These are phyloP conservation scores for Dactylella cylindrospora DNA, from an alignment of 2,329 filamentous ascomycete genomes.

Conservation along the genomic window DNA sequence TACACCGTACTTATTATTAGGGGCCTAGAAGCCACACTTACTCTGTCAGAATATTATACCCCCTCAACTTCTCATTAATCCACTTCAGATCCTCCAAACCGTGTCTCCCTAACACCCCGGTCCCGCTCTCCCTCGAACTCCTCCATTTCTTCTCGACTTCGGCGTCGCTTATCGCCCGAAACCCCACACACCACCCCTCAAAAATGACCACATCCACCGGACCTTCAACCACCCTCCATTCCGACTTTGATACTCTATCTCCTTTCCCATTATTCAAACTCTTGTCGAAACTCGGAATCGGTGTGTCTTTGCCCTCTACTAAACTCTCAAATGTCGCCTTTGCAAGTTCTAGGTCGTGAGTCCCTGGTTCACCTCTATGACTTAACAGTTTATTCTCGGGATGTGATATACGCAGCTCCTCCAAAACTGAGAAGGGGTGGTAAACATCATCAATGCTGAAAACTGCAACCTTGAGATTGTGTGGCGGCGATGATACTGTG, in stretches of 20 bases:
- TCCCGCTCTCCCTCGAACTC: not conserved
- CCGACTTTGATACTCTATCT: slow-evolving; percentile 65
- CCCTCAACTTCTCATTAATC: slow-evolving; percentile 9
- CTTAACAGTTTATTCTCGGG: slow-evolving; percentile 75
- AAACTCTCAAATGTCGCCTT: slow-evolving; percentile 34
- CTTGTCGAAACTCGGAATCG: slow-evolving; percentile 81
- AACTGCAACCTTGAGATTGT: slow-evolving; percentile 65
- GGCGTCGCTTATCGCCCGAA: slow-evolving; percentile 64
- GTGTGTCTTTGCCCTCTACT: slow-evolving; percentile 53
- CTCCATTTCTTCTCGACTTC: slow-evolving; percentile 57
- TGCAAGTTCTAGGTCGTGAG: slow-evolving; percentile 72
- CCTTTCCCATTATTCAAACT: slow-evolving; percentile 72
- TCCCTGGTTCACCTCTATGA: slow-evolving; percentile 78
- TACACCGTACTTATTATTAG: not conserved
- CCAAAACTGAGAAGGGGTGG: slow-evolving; percentile 69
- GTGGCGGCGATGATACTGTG: slow-evolving; percentile 58
- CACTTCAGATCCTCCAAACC: slow-evolving; percentile 6
- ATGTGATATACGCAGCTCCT: slow-evolving; percentile 64
- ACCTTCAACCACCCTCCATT: slow-evolving; percentile 64
- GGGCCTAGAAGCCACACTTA: not conserved
- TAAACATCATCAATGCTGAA: slow-evolving; percentile 91
- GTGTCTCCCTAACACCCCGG: slow-evolving; percentile 8
- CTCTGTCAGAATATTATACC: slow-evolving; percentile 13
- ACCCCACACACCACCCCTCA: slow-evolving; percentile 92
- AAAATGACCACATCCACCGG: slow-evolving; percentile 69